Evolutionary conservation across 805 yeast species (phyloP).

Genomic region (Starmera dryadoides): DNA sequence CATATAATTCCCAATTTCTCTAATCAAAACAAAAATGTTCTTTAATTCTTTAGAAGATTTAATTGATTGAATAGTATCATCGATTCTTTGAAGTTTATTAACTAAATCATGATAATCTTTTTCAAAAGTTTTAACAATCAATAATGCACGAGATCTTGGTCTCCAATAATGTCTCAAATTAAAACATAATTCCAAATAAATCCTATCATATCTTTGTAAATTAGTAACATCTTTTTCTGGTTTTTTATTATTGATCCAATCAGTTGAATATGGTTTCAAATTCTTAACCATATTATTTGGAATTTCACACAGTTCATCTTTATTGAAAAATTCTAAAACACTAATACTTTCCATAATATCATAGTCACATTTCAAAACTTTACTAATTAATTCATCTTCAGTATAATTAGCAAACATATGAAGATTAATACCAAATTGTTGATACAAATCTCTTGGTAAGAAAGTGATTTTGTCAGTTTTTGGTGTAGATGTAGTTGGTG

Average conservation of each 20-base stretch:
- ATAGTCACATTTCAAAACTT: conserved; percentile 67
- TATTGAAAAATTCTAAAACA: conserved; percentile 78
- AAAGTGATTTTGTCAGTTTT: conserved; percentile 55
- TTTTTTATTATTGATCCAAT: conserved; percentile 36
- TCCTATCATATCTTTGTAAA: conserved; percentile 79
- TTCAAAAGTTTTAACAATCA: conserved; percentile 61
- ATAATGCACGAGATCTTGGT: conserved; percentile 79
- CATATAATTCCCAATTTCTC: conserved; percentile 95
- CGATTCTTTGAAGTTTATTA: conserved; percentile 59
- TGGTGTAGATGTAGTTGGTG: conserved; percentile 36
- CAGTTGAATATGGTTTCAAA: conserved; percentile 74
- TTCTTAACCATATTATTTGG: conserved; percentile 64
- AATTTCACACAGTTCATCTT: conserved; percentile 68
- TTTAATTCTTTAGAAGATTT: conserved; percentile 60
- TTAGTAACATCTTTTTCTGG: conserved; percentile 68
- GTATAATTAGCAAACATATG: conserved; percentile 62
- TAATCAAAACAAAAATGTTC: conserved; percentile 72
- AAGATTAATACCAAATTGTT: conserved; percentile 89
- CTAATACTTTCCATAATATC: conserved; percentile 64
- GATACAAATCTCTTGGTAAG: conserved; percentile 79
- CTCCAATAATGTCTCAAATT: conserved; percentile 89
- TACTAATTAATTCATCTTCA: conserved; percentile 61
- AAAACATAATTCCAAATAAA: conserved; percentile 75
- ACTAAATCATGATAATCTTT: conserved; percentile 73
- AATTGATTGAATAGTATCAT: conserved; percentile 63